Evolutionary conservation across 345 rosid species (phyloP), one percentile per base, ranked within the genome.

Genomic region (Nephelium lappaceum): DNA sequence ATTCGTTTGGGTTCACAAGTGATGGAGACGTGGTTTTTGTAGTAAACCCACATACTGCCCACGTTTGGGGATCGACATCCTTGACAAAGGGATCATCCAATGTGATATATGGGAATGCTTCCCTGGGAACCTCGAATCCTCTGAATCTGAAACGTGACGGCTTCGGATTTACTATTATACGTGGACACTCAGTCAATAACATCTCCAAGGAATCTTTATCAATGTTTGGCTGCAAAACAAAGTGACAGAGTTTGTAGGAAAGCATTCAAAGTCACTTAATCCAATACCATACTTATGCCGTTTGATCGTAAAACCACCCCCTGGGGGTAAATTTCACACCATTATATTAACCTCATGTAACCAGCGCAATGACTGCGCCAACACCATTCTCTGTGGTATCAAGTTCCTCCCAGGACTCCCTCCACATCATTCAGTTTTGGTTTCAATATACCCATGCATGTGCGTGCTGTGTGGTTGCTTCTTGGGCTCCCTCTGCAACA

Each of bases 321-420:
- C 2, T 31, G 41, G 19, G 25, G 9, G 60, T 49, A 73, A 39
- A 0, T 19, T 43, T 72, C 19, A 58, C 27, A n/a, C 66, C 66
- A 16, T 11, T 21, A 11, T 16, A 42, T n/a, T 39, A 36, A 15
- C 63, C 19, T 60, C 23, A 60, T 15, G 10, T 23, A 24, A 89
- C 99, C 99, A 95, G 25, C 88, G 93, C 75, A 92, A 63, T 39
- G 98, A 91, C 78, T 89, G 89, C 73, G 94, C 92, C 94, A 72
- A 86, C 86, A 79, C 91, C 89, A 71, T 92, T 91, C 80, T 95
- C 95, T 19, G 83, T 18, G 31, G 84, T 76, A 75, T 87, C 93
- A 73, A 95, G 89, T 80, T 92, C 99, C 87, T 93, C 99, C 99
- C 97, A 93, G 14, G 98, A 92, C 64, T 93, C 85, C 97, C 71